Evolutionary conservation across 2,329 filamentous ascomycete genomes (phyloP), one percentile per base, ranked within the genome.

Genomic region (Botrytis aclada): DNA sequence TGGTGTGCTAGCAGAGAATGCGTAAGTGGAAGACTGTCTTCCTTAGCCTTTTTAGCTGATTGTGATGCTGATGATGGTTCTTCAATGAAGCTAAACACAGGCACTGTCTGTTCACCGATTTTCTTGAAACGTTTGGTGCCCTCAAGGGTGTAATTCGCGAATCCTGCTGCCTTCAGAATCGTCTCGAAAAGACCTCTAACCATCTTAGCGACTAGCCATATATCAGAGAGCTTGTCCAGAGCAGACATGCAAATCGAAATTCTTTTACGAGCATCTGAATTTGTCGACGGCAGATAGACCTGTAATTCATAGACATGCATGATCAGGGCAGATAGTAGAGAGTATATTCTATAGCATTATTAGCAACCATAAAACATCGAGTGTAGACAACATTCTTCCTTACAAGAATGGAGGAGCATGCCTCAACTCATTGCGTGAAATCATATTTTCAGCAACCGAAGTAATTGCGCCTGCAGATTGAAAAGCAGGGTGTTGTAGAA

Each of bases 261-360:
- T 74, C 95, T 88, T 80, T 94, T 91, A 79, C 97, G 94, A 20
- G 94, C 97, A 22, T 93, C 93, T 74, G 93, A 89, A 54, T 97
- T 93, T 56, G 98, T 92, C 0, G 92, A 92, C 14, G 94, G 93
- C 25, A 97, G 92, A 0, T 93, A 94, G 0, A 95, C 97, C 64
- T 94, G 90, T 92, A 98, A 96, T 82, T 98, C 95, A 81, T 98
- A 98, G 25, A 98, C 95, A 79, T 98, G 95, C 94, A 98, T 98
- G 80, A 98, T 98, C 70, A 98, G 86, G 0, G 95, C 95, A 0
- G 95, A 98, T 82, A 98, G 98, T 75, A 98, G 84, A 81, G 93
- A 97, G 83, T 98, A 98, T 29, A 98, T 94, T 80, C 97, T 94
- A 80, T 98, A 39, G 98, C 1, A 14, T 60, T 16, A 16, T 61